Evolutionary conservation across 2,329 filamentous ascomycete genomes (phyloP).

Genomic region (Cordyceps cicadae): DNA sequence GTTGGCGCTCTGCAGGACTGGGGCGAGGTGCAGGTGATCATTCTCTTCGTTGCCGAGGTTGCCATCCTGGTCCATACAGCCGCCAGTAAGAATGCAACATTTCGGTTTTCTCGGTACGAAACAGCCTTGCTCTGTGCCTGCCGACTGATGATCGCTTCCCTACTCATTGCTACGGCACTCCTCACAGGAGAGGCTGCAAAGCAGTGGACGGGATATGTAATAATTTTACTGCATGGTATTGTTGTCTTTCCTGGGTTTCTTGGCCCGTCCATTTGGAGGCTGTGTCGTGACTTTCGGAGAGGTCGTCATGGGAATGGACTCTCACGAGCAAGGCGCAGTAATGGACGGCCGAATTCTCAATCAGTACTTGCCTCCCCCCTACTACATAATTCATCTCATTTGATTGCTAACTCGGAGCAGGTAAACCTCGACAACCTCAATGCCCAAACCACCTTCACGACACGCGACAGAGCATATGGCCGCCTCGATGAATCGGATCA

Average conservation of each 20-base stretch:
- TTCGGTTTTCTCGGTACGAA: background rate
- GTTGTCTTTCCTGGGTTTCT: background rate
- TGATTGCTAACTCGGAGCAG: background rate
- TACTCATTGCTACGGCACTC: background rate
- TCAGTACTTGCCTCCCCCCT: background rate
- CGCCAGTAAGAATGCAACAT: background rate
- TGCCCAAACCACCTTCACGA: background rate
- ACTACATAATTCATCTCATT: background rate
- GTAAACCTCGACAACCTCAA: background rate
- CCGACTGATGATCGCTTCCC: background rate
- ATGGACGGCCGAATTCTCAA: background rate
- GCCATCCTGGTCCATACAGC: background rate
- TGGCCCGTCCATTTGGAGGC: background rate
- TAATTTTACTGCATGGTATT: background rate
- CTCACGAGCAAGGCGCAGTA: background rate
- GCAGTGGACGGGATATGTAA: background rate
- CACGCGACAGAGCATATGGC: background rate
- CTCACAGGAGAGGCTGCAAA: background rate
- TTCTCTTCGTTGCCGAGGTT: background rate
- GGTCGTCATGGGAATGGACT: background rate
- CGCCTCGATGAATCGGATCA: background rate
- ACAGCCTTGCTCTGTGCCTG: background rate
- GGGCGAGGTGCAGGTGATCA: slow-evolving; percentile 7
- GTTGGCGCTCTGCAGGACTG: slow-evolving; percentile 6
- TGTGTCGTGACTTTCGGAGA: background rate